Conservation (phyloP, 2,329 filamentous ascomycete genomes). For the Penicillium frequentans region DNA sequence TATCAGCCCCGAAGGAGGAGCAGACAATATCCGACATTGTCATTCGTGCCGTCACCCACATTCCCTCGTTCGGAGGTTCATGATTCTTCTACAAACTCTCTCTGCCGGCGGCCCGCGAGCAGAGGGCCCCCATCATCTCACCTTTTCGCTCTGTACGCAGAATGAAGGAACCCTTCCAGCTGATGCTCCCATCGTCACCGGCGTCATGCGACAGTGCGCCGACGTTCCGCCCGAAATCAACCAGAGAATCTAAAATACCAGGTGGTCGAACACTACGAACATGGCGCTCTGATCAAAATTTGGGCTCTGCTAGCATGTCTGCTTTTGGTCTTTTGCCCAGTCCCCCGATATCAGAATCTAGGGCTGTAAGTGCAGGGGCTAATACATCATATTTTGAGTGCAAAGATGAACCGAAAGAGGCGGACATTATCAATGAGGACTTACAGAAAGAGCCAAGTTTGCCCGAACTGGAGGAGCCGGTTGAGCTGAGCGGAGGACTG, state of each 20-base stretch:
- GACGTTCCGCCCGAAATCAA: constrained; percentile 19
- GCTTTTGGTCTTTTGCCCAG: constrained; percentile 39
- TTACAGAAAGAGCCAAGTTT: not conserved
- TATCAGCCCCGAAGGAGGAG: constrained; percentile 32
- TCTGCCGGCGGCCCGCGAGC: constrained; percentile 26
- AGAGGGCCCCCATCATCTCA: constrained; percentile 30
- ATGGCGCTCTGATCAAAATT: constrained; percentile 39
- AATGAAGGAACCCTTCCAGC: constrained; percentile 42
- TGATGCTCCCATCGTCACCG: constrained; percentile 37
- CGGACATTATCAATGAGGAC: not conserved
- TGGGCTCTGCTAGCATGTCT: constrained; percentile 31
- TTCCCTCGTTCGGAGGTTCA: constrained; percentile 28
- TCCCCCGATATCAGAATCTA: constrained; percentile 37
- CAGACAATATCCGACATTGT: constrained; percentile 34
- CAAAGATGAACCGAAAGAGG: not conserved
- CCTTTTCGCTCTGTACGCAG: constrained; percentile 41
- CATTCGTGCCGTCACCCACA: constrained; percentile 34
- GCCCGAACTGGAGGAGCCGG: not conserved
- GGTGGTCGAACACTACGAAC: constrained; percentile 31
- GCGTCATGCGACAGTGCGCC: constrained; percentile 25
- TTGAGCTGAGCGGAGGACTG: not conserved
- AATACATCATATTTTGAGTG: constrained; percentile 30
- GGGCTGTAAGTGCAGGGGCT: constrained; percentile 25
- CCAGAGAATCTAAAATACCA: constrained; percentile 14
- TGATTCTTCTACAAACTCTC: constrained; percentile 29